A percentile compares a stretch with the other conserved stretches of the same genome.
Conservation (phyloP, 352 stramenopile genomes). For the Phytophthora sojae region DNA sequence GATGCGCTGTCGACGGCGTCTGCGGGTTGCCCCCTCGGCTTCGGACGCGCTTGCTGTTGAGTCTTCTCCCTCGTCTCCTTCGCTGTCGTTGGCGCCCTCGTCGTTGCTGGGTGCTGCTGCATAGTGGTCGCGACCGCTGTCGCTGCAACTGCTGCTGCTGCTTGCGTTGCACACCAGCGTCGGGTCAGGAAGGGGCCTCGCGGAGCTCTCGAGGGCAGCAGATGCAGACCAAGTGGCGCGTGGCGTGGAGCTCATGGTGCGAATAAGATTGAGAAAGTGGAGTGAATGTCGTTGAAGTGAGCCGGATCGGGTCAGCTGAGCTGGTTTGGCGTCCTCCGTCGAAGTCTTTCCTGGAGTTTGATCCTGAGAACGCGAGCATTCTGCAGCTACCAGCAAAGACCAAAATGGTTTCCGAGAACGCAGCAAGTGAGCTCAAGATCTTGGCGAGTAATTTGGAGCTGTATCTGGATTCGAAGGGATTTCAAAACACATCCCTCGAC, state of each 20-base stretch:
- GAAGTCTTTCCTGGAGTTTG: conserved; percentile 30
- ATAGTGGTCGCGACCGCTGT: conserved; percentile 18
- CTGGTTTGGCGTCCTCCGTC: background rate
- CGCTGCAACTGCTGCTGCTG: conserved; percentile 12
- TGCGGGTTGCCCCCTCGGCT: background rate
- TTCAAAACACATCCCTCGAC: conserved; percentile 33
- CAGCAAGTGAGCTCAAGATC: conserved; percentile 6
- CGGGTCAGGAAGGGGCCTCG: background rate
- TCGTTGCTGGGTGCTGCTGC: conserved; percentile 13
- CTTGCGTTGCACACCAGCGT: background rate
- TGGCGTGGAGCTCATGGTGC: conserved; percentile 25
- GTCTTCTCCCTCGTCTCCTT: background rate
- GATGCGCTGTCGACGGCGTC: conserved; percentile 40
- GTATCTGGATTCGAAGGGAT: conserved; percentile 31
- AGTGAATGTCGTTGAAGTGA: conserved; percentile 43
- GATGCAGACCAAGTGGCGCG: conserved; percentile 1
- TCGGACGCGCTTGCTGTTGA: conserved; percentile 14
- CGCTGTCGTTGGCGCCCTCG: background rate
- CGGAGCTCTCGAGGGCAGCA: background rate
- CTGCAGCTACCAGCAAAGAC: conserved; percentile 7
- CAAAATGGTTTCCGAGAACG: background rate
- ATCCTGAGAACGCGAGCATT: conserved; percentile 17
- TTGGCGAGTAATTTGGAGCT: conserved; percentile 24
- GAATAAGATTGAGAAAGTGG: conserved; percentile 6
- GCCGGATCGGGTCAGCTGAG: conserved; percentile 21